Base-by-base conservation (phyloP, 345 rosid genomes). In the Jatropha curcas region DNA sequence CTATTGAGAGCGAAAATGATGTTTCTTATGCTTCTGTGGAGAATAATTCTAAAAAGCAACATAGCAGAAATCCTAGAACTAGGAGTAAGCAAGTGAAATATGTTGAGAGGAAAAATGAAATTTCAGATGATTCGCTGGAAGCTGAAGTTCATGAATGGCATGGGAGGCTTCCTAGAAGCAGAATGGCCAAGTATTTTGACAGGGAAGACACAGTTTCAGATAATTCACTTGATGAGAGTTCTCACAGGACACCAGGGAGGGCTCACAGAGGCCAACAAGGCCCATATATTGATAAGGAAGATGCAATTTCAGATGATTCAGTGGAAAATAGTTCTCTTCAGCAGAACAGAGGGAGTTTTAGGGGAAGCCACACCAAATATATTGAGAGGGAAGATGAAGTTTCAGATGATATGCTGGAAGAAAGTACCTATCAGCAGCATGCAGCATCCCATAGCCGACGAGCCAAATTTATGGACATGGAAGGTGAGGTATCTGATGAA, bases 401-500 rank as follows among this genome's bases (percentile, higher is more conserved):
- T 58, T 81, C 76, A 4, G 70, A 73, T 63, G 76, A 86, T 80
- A 83, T 86, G 39, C 86, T 74, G 50, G 88, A 75, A 43, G 84
- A 74, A 48, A 59, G 58, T 60, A 67, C 77, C 56, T 76, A 53
- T 51, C 39, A 68, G 77, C 84, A 55, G 75, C 71, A 52, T 52
- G 50, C 65, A 71, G 80, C 78, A 69, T 60, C 71, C 70, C 76
- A 31, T 41, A 80, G 75, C 70, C 76, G 76, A 71, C 60, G 41
- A 52, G 73, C 80, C 20, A 78, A 73, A 60, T 67, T 51, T 76
- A 57, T 60, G 55, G 93, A 70, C 56, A 75, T 72, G 70, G 88
- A 81, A 67, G 74, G 79, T 84, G 88, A 71, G 71, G 73, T 67
- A 62, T 93, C 90, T 9, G 87, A 87, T 61, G 88, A 86, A 80